Percentiles rank a stretch among this genome's conserved stretches.
Evolutionary conservation across 257 asterid genomes (phyloP).

Genomic region (Nicotiana tabacum): DNA sequence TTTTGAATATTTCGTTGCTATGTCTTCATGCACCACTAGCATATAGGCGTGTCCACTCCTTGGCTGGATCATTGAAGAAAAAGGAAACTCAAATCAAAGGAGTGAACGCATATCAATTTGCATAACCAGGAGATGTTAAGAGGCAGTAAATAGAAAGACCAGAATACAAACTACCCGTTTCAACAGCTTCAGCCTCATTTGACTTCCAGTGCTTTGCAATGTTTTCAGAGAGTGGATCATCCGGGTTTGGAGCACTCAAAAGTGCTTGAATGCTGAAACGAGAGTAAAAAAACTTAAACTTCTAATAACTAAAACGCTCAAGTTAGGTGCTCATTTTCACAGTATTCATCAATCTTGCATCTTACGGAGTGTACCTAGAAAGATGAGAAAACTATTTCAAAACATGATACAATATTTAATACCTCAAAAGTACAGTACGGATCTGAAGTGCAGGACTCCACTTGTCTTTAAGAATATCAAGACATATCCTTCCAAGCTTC

Average conservation of each 20-base stretch:
- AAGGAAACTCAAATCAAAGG: background rate
- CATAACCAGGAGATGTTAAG: background rate
- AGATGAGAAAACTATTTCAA: slow-evolving; percentile 6
- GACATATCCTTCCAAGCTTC: slow-evolving; percentile 99
- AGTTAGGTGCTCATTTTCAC: background rate
- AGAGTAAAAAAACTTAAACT: background rate
- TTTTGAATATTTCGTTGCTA: background rate
- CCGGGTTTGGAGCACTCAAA: slow-evolving; percentile 97
- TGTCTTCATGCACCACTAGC: slow-evolving; percentile 77
- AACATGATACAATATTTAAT: slow-evolving; percentile 1
- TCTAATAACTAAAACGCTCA: background rate
- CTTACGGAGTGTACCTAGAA: background rate
- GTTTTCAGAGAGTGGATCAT: slow-evolving; percentile 97
- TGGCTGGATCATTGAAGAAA: slow-evolving; percentile 39
- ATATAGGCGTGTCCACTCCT: slow-evolving; percentile 93
- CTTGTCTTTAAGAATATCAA: slow-evolving; percentile 96
- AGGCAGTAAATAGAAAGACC: background rate
- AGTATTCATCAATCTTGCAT: background rate
- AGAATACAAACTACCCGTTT: slow-evolving; percentile 54
- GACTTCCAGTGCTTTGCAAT: slow-evolving; percentile 99
- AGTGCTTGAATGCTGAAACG: slow-evolving; percentile 92
- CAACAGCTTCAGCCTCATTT: slow-evolving; percentile 96
- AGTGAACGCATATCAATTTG: background rate
- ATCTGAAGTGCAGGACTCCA: slow-evolving; percentile 99
- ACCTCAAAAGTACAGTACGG: slow-evolving; percentile 97